Evolutionary conservation across 306 rosid genomes (phyloP).

Genomic region (Nissolia schottii): DNA sequence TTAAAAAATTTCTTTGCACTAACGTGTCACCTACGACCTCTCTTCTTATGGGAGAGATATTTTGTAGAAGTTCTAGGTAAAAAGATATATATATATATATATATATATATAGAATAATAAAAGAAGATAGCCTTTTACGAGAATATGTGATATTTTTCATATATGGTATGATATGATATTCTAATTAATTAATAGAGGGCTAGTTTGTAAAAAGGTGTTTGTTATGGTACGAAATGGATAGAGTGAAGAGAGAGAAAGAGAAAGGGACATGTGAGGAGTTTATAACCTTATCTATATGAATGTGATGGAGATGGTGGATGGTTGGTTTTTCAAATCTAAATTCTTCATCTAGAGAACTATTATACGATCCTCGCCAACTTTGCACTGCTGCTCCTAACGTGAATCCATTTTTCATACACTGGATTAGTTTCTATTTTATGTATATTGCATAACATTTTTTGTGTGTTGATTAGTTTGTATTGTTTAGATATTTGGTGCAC

Average conservation of each 20-base stretch:
- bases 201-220: neutral
- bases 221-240: neutral
- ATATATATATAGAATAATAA: neutral
- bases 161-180: neutral
- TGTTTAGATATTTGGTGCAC: no score
- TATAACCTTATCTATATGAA: conserved; percentile 22
- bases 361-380: conserved; percentile 9
- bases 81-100: neutral
- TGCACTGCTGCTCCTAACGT: neutral
- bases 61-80: neutral
- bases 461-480: neutral
- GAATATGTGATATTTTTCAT: neutral
- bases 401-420: neutral
- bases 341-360: neutral
- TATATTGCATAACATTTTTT: neutral
- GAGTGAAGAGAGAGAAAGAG: neutral
- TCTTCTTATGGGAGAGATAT: conserved; percentile 16
- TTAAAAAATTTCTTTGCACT: no score
- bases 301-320: neutral
- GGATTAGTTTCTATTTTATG: neutral
- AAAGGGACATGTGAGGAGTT: neutral
- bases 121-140: neutral
- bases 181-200: neutral
- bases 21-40: no score
- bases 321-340: neutral